phyloP scores from a whole-genome alignment of 306 rosid species.

The Urtica urens region DNA sequence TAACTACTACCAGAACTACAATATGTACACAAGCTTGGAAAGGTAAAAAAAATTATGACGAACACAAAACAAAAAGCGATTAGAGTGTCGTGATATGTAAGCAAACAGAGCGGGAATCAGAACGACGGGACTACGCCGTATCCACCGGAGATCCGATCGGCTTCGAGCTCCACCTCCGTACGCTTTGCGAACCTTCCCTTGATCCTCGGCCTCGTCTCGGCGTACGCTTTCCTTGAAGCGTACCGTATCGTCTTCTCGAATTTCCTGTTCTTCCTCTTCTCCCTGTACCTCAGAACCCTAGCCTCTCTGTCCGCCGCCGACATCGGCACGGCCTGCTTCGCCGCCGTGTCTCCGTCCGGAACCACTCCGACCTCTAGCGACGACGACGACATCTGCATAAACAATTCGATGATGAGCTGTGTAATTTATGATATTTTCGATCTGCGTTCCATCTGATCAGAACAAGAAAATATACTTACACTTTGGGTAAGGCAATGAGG shows the following conservation, averaged over 20 bases:
- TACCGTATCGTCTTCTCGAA: constrained; percentile 96
- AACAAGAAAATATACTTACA: constrained; percentile 29
- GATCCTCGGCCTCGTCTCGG: constrained; percentile 88
- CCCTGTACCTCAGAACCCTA: constrained; percentile 87
- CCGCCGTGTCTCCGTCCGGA: constrained; percentile 47
- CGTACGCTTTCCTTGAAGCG: constrained; percentile 89
- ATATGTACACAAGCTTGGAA: not conserved
- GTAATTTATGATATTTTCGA: not conserved
- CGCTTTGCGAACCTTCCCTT: constrained; percentile 94
- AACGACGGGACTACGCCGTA: constrained; percentile 85
- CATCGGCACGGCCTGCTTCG: constrained; percentile 31
- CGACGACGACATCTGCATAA: constrained; percentile 66
- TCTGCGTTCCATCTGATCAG: too few species aligned
- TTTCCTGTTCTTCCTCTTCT: constrained; percentile 93
- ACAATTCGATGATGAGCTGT: not conserved
- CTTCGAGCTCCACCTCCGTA: constrained; percentile 37
- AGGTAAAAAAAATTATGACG: not conserved
- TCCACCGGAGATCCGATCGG: constrained; percentile 36
- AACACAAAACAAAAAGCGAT: not conserved
- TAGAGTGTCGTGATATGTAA: not conserved
- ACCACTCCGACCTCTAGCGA: constrained; percentile 77
- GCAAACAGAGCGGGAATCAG: constrained; percentile 1
- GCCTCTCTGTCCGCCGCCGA: constrained; percentile 83
- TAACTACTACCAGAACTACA: too few species aligned
- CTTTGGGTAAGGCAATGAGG: constrained; percentile 61